Conservation (phyloP, 805 yeast genomes). For the Wickerhamiella allomyrinae region DNA sequence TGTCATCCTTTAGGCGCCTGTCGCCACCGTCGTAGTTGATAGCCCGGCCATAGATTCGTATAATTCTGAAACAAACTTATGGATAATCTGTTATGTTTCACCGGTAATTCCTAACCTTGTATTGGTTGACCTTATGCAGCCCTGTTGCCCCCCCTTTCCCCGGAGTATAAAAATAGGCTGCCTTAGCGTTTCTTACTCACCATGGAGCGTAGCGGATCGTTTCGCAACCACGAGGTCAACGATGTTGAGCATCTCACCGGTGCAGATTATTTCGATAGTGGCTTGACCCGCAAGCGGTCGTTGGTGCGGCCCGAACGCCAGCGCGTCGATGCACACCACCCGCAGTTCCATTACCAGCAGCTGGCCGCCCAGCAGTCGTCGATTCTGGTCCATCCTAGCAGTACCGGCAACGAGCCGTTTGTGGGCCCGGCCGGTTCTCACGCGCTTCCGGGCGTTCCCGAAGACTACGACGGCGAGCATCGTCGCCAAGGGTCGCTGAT, state of each 20-base stretch:
- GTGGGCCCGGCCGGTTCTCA: background rate
- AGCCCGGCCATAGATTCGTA: too few species aligned
- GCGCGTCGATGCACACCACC: slow-evolving; percentile 48
- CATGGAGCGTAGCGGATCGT: slow-evolving; percentile 15
- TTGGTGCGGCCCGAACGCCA: slow-evolving; percentile 78
- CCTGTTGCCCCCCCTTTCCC: too few species aligned
- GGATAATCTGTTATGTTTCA: too few species aligned
- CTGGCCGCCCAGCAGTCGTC: slow-evolving; percentile 51
- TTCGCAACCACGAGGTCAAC: slow-evolving; percentile 4
- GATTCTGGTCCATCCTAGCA: slow-evolving; percentile 49
- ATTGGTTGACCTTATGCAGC: too few species aligned
- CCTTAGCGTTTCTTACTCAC: background rate
- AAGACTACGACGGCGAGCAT: background rate
- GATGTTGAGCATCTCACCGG: slow-evolving; percentile 9
- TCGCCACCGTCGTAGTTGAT: too few species aligned
- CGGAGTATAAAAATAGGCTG: too few species aligned
- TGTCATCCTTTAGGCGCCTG: too few species aligned
- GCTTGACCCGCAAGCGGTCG: slow-evolving; percentile 42
- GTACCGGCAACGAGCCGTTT: slow-evolving; percentile 53
- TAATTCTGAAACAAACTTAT: too few species aligned
- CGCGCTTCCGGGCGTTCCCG: background rate
- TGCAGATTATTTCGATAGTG: slow-evolving; percentile 1
- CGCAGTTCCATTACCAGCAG: slow-evolving; percentile 64
- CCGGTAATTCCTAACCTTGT: too few species aligned
- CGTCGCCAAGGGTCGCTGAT: slow-evolving; percentile 1